Evolutionary conservation across 495 filamentous ascomycete genomes (phyloP).

Genomic region (Ascodesmis nigricans): DNA sequence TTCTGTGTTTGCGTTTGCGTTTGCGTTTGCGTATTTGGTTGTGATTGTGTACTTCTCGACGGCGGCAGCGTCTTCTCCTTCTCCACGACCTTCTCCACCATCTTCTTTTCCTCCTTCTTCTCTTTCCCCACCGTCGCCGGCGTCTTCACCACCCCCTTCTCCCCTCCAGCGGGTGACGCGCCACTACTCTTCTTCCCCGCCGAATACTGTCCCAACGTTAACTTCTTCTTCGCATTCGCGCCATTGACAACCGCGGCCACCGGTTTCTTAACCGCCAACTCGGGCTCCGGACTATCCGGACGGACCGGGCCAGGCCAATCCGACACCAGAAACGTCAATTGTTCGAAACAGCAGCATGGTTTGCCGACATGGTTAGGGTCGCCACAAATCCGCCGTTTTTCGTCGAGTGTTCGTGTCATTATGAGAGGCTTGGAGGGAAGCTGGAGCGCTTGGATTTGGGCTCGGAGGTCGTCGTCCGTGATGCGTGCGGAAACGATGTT

Average conservation of each 20-base stretch:
- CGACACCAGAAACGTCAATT: slow-evolving; percentile 17
- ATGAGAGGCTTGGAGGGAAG: slow-evolving; percentile 16
- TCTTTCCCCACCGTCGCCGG: too few relatives aligned
- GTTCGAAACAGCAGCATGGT: slow-evolving; percentile 22
- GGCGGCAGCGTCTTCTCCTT: too few relatives aligned
- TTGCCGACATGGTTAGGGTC: slow-evolving; percentile 8
- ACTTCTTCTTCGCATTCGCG: slow-evolving; percentile 17
- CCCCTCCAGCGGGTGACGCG: too few relatives aligned
- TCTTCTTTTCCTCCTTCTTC: too few relatives aligned
- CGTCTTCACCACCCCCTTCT: too few relatives aligned
- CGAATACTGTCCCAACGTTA: slow-evolving; percentile 16
- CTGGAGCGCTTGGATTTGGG: slow-evolving; percentile 17
- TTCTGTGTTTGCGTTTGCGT: too few relatives aligned
- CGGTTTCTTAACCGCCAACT: slow-evolving; percentile 3
- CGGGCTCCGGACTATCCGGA: slow-evolving; percentile 17
- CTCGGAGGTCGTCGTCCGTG: slow-evolving; percentile 20
- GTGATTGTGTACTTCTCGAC: too few relatives aligned
- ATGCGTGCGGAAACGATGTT: slow-evolving; percentile 18
- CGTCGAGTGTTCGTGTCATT: slow-evolving; percentile 14
- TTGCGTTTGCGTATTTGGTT: too few relatives aligned
- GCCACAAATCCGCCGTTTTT: slow-evolving; percentile 7
- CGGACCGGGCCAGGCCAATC: too few relatives aligned
- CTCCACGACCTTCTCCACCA: too few relatives aligned
- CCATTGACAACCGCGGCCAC: slow-evolving; percentile 10
- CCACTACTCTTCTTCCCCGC: slow-evolving; percentile 8